phyloP scores from a whole-genome alignment of 768 basidiomycete genomes.

The Boletus sensibilis region DNA sequence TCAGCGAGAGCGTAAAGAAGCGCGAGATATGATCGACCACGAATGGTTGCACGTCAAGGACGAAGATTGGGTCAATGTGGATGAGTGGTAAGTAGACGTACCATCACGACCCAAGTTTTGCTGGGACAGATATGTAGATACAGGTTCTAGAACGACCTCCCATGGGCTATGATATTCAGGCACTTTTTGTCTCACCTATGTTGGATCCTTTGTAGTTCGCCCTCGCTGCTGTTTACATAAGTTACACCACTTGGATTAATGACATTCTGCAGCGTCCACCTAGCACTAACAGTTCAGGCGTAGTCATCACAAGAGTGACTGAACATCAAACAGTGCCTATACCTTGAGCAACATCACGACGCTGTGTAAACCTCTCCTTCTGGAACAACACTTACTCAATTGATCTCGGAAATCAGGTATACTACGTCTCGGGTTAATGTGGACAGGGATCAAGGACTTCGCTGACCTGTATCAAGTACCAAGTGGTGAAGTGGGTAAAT shows the following conservation, averaged over 20 bases:
- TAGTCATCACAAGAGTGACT: no score
- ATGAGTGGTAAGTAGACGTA: constrained; percentile 28
- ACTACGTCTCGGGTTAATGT: not conserved
- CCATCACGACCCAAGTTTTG: not conserved
- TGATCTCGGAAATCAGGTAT: no score
- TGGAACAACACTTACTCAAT: no score
- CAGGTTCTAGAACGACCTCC: constrained; percentile 4
- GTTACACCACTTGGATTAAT: not conserved
- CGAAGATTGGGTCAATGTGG: constrained; percentile 27
- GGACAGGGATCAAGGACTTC: not conserved
- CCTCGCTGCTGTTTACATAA: not conserved
- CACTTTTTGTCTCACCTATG: constrained; percentile 3
- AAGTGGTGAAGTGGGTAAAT: no score
- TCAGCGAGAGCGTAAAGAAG: constrained; percentile 64
- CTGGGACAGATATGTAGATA: constrained; percentile 11
- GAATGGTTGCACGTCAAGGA: constrained; percentile 60
- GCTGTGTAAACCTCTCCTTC: not conserved
- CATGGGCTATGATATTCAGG: not conserved
- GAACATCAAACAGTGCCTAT: not conserved
- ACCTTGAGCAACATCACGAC: not conserved
- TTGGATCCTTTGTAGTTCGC: not conserved
- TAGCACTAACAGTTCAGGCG: not conserved
- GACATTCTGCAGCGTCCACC: not conserved
- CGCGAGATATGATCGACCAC: constrained; percentile 72
- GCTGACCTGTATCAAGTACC: not conserved